Percentiles rank a stretch among this genome's conserved stretches.
phyloP scores from a whole-genome alignment of 2,329 filamentous ascomycete genomes.

The Pyrenophora tritici-repentis region DNA sequence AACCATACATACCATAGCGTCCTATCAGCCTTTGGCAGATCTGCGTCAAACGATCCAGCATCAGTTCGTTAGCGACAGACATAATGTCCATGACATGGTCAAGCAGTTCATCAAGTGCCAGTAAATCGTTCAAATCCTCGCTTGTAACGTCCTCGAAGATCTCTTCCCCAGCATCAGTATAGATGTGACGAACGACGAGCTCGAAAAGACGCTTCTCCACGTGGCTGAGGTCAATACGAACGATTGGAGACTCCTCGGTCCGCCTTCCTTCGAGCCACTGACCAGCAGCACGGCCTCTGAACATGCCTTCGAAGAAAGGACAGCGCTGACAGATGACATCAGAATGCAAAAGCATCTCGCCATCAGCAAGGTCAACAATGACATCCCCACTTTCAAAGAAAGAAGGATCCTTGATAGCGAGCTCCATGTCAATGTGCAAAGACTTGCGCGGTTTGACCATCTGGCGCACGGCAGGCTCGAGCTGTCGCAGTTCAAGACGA shows the following conservation, averaged over 20 bases:
- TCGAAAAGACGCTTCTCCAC: slow-evolving; percentile 74
- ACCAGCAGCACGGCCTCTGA: slow-evolving; percentile 83
- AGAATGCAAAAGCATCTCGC: slow-evolving; percentile 73
- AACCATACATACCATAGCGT: slow-evolving; percentile 64
- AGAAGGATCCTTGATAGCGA: slow-evolving; percentile 67
- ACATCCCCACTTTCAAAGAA: slow-evolving; percentile 84
- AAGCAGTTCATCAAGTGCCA: slow-evolving; percentile 75
- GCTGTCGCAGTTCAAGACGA: slow-evolving; percentile 68
- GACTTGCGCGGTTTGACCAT: slow-evolving; percentile 69
- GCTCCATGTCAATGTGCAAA: slow-evolving; percentile 71
- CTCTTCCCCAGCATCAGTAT: slow-evolving; percentile 78
- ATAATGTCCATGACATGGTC: slow-evolving; percentile 92
- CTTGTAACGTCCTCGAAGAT: slow-evolving; percentile 79
- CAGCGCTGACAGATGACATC: slow-evolving; percentile 80
- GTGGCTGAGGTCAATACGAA: slow-evolving; percentile 82
- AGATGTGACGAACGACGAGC: slow-evolving; percentile 80
- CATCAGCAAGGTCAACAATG: slow-evolving; percentile 77
- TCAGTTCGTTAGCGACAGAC: slow-evolving; percentile 87
- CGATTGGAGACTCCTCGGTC: slow-evolving; percentile 54
- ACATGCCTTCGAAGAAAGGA: slow-evolving; percentile 89
- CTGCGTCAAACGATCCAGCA: slow-evolving; percentile 89
- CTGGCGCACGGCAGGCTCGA: slow-evolving; percentile 78
- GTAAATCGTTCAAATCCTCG: slow-evolving; percentile 55
- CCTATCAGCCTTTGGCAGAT: slow-evolving; percentile 86
- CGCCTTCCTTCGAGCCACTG: slow-evolving; percentile 79